phyloP scores from a whole-genome alignment of 345 rosid species.

The Turritis glabra region DNA sequence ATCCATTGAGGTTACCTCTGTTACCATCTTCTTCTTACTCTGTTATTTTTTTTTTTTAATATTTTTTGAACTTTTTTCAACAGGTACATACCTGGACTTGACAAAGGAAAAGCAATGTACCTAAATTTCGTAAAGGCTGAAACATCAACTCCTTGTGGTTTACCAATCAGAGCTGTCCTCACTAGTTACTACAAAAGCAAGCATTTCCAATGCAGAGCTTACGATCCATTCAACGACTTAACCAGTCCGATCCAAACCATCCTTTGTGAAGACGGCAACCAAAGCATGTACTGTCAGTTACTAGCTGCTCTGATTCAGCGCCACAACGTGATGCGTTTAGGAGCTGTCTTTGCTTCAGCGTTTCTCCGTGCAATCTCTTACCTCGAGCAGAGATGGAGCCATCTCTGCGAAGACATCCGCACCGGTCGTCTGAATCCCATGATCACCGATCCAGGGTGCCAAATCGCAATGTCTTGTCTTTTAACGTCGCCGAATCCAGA shows the following conservation, averaged over 20 bases:
- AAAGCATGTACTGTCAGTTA: slow-evolving; percentile 91
- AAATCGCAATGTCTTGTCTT: slow-evolving; percentile 46
- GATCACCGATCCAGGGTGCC: slow-evolving; percentile 72
- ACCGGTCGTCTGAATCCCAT: slow-evolving; percentile 60
- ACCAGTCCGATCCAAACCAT: slow-evolving; percentile 88
- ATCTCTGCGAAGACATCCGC: slow-evolving; percentile 69
- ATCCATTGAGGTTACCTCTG: slow-evolving; percentile 4
- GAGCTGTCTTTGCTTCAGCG: slow-evolving; percentile 92
- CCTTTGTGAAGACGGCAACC: slow-evolving; percentile 83
- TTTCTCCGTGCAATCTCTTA: slow-evolving; percentile 80
- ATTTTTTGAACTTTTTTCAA: too few species aligned
- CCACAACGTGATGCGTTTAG: slow-evolving; percentile 69
- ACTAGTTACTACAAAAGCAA: slow-evolving; percentile 91
- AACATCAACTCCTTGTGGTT: slow-evolving; percentile 70
- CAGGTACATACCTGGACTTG: slow-evolving; percentile 83
- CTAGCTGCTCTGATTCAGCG: slow-evolving; percentile 80
- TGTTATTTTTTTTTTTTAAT: slow-evolving; percentile 30
- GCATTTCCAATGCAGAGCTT: slow-evolving; percentile 71
- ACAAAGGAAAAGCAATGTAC: slow-evolving; percentile 92
- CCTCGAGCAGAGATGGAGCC: slow-evolving; percentile 69
- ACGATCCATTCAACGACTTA: slow-evolving; percentile 68
- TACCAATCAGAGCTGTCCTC: slow-evolving; percentile 82
- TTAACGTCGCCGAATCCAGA: slow-evolving; percentile 47
- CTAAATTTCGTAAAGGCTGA: slow-evolving; percentile 77
- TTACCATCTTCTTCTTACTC: slow-evolving; percentile 17